Evolutionary conservation across 2,329 filamentous ascomycete species (phyloP), one percentile per base, ranked within the genome.

Genomic region (Apiospora pterosperma): DNA sequence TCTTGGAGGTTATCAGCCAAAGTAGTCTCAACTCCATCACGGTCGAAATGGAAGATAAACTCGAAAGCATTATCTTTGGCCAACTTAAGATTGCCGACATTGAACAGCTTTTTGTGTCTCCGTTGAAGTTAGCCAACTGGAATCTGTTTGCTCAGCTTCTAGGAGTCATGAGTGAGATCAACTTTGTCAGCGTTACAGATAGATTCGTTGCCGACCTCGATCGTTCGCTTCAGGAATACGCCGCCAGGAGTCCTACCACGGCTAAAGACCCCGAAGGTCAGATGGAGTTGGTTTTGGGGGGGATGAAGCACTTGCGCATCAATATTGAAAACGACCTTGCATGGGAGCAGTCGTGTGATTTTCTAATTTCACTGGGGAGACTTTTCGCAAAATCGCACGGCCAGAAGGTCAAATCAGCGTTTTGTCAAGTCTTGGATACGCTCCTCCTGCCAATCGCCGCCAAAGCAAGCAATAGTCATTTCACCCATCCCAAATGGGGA

Each of bases 1-100:
- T 99, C 61, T 91, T 97, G 63, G 93, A 98, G 76, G 94, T 99
- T 60, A 96, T 98, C 75, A 90, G 90, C 42, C 93, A 98, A 76
- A 97, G 93, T 72, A 94, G 86, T 34, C 80, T 98, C 55, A 85
- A 88, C 38, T 91, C 88, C 23, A 92, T 99, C 69, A 97, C 92
- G 6, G 83, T 88, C 1, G 95, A 97, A 70, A 97, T 97, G 88
- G 94, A 96, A 66, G 92, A 96, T 67, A 95, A 96, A 70, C 83
- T 99, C 5, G 95, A 98, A 75, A 92, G 90, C 68, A 97, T 99
- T 66, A 97, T 99, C 63, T 99, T 98, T 76, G 90, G 90, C n/a
- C 96, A 98, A 76, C 84, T 99, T 11, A 96, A 94, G 73, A 91
- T 90, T 58, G 91, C 93, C 8, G 94, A 98, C 66, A 89, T 92